Evolutionary conservation across 352 stramenopile species (phyloP).

Genomic region (Globisporangium nunn): DNA sequence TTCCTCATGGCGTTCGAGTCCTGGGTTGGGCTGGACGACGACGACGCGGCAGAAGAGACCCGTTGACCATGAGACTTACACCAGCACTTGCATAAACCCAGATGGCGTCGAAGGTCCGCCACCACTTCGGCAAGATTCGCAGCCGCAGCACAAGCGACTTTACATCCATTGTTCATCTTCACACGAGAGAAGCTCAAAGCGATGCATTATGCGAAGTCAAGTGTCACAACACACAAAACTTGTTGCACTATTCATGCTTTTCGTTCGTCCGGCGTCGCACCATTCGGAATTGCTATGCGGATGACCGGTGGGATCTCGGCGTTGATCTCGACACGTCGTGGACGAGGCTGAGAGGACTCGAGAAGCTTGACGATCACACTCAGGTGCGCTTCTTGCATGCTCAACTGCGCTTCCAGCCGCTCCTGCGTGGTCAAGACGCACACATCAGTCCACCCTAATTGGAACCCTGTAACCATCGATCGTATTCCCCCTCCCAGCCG

Average conservation of each 20-base stretch:
- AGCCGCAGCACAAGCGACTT: background rate
- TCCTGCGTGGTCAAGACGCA: conserved; percentile 15
- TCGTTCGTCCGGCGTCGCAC: background rate
- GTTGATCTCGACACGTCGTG: conserved; percentile 7
- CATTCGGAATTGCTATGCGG: conserved; percentile 21
- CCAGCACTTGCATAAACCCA: background rate
- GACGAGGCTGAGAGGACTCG: conserved; percentile 16
- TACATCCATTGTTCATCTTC: background rate
- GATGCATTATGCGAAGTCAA: too few species aligned
- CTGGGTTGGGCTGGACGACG: conserved; percentile 79
- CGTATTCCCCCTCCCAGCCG: too few species aligned
- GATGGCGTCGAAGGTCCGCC: too few species aligned
- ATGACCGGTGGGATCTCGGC: conserved; percentile 38
- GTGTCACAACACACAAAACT: background rate
- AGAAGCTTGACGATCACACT: conserved; percentile 44
- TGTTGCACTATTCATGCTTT: background rate
- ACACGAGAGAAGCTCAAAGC: background rate
- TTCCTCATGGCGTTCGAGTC: conserved; percentile 86
- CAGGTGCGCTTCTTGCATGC: conserved; percentile 46
- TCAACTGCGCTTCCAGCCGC: conserved; percentile 47
- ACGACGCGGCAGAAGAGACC: conserved; percentile 22
- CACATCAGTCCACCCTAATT: too few species aligned
- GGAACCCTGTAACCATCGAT: too few species aligned
- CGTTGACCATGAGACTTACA: background rate
- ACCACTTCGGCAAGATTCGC: too few species aligned